A percentile compares a stretch with the other conserved stretches of the same genome.
Evolutionary conservation across 495 filamentous ascomycete genomes (phyloP).

Genomic region (Hypoxylon lienhwacheense): DNA sequence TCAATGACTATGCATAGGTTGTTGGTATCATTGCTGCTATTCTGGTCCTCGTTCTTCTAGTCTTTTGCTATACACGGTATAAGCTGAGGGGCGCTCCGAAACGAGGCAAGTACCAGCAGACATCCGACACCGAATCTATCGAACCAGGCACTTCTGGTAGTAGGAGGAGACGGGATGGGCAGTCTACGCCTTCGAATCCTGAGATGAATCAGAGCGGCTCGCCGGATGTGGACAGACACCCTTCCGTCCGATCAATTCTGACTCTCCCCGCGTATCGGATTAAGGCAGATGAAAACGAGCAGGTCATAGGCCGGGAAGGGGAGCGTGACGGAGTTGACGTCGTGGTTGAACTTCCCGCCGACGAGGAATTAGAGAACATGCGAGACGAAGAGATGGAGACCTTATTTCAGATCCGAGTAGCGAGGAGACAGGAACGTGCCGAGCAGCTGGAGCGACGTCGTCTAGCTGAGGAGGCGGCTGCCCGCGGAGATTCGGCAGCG

Average conservation of each 20-base stretch:
- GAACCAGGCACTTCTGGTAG: constrained; percentile 16
- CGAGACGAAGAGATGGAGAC: constrained; percentile 94
- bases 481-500: constrained; percentile 64
- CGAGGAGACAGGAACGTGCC: constrained; percentile 71
- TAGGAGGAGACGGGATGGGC: constrained; percentile 14
- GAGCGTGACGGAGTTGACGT: constrained; percentile 90
- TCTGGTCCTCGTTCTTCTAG: constrained; percentile 14
- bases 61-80: constrained; percentile 25
- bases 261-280: constrained; percentile 79
- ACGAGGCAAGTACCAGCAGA: constrained; percentile 28
- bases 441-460: constrained; percentile 75
- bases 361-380: constrained; percentile 68
- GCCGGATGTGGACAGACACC: constrained; percentile 69
- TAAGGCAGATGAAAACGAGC: constrained; percentile 72
- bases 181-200: constrained; percentile 10
- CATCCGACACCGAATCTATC: constrained; percentile 26
- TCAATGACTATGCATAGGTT: constrained; percentile 19
- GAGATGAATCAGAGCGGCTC: constrained; percentile 31
- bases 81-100: constrained; percentile 12
- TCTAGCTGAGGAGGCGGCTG: constrained; percentile 67
- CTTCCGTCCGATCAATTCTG: constrained; percentile 87
- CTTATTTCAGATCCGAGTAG: constrained; percentile 83
- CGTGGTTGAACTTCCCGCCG: constrained; percentile 70
- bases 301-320: constrained; percentile 86
- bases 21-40: constrained; percentile 29